Percentiles rank a stretch among this genome's conserved stretches.
Conservation (phyloP, 768 basidiomycete species). For the Lentinula sp. region DNA sequence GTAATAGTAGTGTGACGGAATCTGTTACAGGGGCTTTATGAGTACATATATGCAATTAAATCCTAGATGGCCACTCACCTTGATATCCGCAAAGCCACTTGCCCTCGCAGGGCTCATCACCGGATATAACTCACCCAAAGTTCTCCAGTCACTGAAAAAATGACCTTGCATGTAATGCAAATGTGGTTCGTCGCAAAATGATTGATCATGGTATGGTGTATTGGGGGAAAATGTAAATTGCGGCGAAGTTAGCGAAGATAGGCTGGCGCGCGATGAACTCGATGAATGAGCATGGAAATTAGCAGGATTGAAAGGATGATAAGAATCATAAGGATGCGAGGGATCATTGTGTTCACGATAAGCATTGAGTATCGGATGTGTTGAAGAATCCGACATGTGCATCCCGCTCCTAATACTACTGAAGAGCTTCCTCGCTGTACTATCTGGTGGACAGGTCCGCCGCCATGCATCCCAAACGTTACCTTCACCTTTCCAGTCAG, state of each 20-base stretch:
- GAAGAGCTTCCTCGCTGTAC: constrained; percentile 79
- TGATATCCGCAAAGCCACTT: constrained; percentile 80
- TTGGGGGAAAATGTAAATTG: background rate
- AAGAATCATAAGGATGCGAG: background rate
- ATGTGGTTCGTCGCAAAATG: background rate
- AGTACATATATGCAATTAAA: too few relatives aligned
- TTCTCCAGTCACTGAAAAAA: constrained; percentile 65
- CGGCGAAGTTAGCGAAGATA: background rate
- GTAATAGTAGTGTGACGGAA: constrained; percentile 96
- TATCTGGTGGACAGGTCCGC: constrained; percentile 75
- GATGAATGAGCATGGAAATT: background rate
- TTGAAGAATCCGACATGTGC: background rate
- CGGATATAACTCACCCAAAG: constrained; percentile 80
- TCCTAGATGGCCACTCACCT: constrained; percentile 15
- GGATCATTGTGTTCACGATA: background rate
- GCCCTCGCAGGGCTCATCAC: constrained; percentile 91
- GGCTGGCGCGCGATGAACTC: background rate
- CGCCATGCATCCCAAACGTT: constrained; percentile 94
- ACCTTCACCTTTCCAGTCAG: constrained; percentile 82
- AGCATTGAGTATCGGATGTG: background rate
- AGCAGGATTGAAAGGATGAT: background rate
- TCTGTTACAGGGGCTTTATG: constrained; percentile 18
- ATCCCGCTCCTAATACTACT: background rate
- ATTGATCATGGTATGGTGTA: background rate
- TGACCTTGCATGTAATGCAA: background rate